Conservation (phyloP, 2,329 filamentous ascomycete species). For the Colletotrichum tropicale region DNA sequence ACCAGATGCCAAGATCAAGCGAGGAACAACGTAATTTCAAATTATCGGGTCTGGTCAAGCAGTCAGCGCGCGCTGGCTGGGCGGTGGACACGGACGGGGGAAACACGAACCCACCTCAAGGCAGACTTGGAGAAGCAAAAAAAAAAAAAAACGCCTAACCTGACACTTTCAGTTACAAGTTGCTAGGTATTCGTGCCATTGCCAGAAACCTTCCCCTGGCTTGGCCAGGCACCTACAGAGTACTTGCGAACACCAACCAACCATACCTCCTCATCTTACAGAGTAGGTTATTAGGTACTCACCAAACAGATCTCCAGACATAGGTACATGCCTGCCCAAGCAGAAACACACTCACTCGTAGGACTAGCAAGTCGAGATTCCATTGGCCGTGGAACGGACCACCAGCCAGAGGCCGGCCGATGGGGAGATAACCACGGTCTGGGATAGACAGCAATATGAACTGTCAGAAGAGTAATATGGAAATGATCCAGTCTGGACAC, state of each 20-base stretch:
- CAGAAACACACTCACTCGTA: background rate
- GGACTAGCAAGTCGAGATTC: background rate
- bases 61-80: background rate
- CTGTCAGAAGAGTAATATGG: background rate
- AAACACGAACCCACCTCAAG: constrained; percentile 12
- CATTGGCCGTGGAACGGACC: background rate
- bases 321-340: background rate
- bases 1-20: constrained; percentile 11
- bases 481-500: background rate
- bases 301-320: background rate
- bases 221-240: background rate
- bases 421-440: background rate
- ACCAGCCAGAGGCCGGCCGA: background rate
- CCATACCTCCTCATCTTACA: background rate
- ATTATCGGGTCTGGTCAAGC: constrained; percentile 12
- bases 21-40: constrained; percentile 15
- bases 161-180: background rate
- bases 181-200: background rate
- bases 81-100: background rate
- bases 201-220: background rate
- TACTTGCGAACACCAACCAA: background rate
- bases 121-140: constrained; percentile 7
- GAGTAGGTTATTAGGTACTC: background rate
- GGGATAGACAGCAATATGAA: background rate
- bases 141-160: constrained; percentile 10